phyloP scores from a whole-genome alignment of 805 yeast genomes.

The Metschnikowia vanudenii region DNA sequence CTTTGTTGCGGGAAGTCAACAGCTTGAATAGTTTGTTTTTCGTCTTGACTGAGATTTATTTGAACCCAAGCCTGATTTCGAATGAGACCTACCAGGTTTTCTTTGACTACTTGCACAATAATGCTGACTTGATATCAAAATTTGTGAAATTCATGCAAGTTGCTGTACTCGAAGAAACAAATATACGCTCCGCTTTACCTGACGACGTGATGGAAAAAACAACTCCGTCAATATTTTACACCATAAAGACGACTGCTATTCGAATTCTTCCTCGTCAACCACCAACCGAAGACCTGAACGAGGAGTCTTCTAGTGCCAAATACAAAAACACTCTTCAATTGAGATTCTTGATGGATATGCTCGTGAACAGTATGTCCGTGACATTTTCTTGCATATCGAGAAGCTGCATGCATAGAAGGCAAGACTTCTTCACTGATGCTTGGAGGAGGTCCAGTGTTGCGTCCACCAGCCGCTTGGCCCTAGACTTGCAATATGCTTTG shows the following conservation, averaged over 20 bases:
- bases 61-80: conserved; percentile 52
- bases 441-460: conserved; percentile 43
- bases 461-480: conserved; percentile 35
- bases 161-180: conserved; percentile 56
- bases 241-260: conserved; percentile 30
- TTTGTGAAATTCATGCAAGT: conserved; percentile 50
- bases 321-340: conserved; percentile 61
- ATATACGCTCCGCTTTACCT: conserved; percentile 50
- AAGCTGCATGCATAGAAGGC: conserved; percentile 48
- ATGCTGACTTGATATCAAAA: conserved; percentile 31
- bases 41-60: conserved; percentile 54
- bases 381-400: conserved; percentile 44
- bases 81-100: conserved; percentile 44
- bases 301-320: conserved; percentile 49
- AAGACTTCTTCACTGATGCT: conserved; percentile 35
- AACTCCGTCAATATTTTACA: conserved; percentile 27
- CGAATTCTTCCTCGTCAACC: conserved; percentile 48
- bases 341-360: conserved; percentile 48
- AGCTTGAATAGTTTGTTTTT: conserved; percentile 46
- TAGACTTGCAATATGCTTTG: conserved; percentile 28
- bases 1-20: conserved; percentile 35
- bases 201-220: conserved; percentile 46
- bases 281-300: conserved; percentile 27
- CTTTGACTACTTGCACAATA: conserved; percentile 24
- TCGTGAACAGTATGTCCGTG: conserved; percentile 45